Evolutionary conservation across 2,329 filamentous ascomycete species (phyloP).

Genomic region (Endoconidiophora laricicola): DNA sequence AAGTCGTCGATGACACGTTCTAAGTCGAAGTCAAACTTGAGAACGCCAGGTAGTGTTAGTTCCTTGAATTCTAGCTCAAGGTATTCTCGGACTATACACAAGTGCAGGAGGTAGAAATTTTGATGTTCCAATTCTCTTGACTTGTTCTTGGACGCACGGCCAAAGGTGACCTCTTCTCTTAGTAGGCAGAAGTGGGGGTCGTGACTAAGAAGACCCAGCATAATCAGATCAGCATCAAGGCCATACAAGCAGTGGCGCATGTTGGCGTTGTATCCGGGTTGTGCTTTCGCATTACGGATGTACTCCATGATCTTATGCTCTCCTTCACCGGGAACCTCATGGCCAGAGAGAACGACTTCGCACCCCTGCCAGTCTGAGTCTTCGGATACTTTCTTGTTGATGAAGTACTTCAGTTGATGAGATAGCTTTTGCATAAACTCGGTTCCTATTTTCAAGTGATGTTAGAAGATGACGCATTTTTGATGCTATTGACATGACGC

Average conservation of each 20-base stretch:
- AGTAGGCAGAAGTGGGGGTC: slow-evolving; percentile 96
- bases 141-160: slow-evolving; percentile 70
- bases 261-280: slow-evolving; percentile 82
- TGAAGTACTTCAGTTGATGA: slow-evolving; percentile 88
- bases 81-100: slow-evolving; percentile 95
- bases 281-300: slow-evolving; percentile 91
- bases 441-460: slow-evolving; percentile 33
- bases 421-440: slow-evolving; percentile 97
- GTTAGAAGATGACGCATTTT: slow-evolving; percentile 12
- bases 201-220: slow-evolving; percentile 91
- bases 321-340: slow-evolving; percentile 94
- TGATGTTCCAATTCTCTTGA: slow-evolving; percentile 96
- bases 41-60: slow-evolving; percentile 52
- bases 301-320: slow-evolving; percentile 99
- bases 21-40: slow-evolving; percentile 75
- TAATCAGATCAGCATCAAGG: slow-evolving; percentile 92
- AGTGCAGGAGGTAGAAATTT: slow-evolving; percentile 93
- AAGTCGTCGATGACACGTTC: slow-evolving; percentile 98
- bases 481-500: no score
- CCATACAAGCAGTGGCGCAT: slow-evolving; percentile 94
- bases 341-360: slow-evolving; percentile 88
- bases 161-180: slow-evolving; percentile 95
- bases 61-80: slow-evolving; percentile 94
- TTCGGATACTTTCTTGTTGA: slow-evolving; percentile 96
- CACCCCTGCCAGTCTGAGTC: slow-evolving; percentile 96